These are phyloP conservation scores for Linum tenue DNA, from an alignment of 345 rosid genomes.

Conservation along the genomic window DNA sequence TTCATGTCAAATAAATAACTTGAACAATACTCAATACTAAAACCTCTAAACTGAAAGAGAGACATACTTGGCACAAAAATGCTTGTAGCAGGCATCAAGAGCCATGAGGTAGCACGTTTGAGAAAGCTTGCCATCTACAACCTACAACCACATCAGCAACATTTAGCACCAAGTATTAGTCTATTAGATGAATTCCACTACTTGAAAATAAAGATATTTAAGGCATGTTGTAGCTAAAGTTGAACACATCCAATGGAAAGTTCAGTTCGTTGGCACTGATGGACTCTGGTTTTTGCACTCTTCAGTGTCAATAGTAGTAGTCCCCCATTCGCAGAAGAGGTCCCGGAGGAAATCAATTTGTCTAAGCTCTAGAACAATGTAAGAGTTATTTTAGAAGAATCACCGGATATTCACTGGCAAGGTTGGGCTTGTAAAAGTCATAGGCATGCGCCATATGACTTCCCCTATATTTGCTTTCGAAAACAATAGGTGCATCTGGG, in stretches of 20 bases:
- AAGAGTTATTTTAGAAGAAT: constrained; percentile 8
- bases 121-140: constrained; percentile 97
- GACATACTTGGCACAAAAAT: constrained; percentile 72
- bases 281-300: background rate
- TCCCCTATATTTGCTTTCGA: constrained; percentile 91
- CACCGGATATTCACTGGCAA: constrained; percentile 99
- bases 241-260: too few relatives aligned
- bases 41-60: constrained; percentile 1
- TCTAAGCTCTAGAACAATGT: background rate
- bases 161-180: background rate
- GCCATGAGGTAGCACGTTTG: constrained; percentile 99
- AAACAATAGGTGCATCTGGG: constrained; percentile 86
- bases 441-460: constrained; percentile 97
- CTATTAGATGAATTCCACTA: background rate
- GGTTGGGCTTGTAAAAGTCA: constrained; percentile 98
- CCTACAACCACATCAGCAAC: constrained; percentile 37
- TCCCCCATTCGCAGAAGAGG: background rate
- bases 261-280: background rate
- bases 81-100: constrained; percentile 82
- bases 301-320: background rate
- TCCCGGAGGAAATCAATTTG: background rate
- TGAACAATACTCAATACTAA: constrained; percentile 1
- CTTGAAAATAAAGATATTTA: too few relatives aligned
- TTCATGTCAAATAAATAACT: constrained; percentile 4
- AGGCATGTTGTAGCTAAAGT: background rate